Base-by-base conservation (phyloP, 768 basidiomycete genomes). In the Tulasnella sp. region DNA sequence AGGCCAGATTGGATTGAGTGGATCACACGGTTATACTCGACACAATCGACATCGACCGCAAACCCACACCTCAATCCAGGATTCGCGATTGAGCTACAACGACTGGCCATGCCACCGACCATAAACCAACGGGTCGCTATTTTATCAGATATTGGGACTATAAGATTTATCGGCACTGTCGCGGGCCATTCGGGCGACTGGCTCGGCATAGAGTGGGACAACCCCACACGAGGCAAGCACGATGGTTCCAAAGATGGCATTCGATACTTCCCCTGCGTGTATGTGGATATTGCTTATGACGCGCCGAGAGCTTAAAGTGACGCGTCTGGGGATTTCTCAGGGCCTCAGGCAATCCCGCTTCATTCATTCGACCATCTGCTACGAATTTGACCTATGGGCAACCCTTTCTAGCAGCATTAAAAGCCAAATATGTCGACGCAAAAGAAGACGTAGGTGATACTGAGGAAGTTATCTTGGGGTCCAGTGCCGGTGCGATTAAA, bases 161-260 rank as follows among this genome's bases (percentile, higher is more conserved):
- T 95, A 63, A 80, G 72, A 70, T 93, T 79, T 67, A 71, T 78
- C 13, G 91, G 91, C 1, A 63, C 69, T 1, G 82, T 94, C 19
- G 73, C 80, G 17, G 78, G 78, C 13, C 82, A 87, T 0, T 67
- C 72, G 2, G 88, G 87, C 3, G 65, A 71, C 11, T 98, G 94
- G 94, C 76, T 93, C n/a, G 95, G 95, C n/a, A 80, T 97, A 49
- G 95, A 98, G 73, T 98, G 94, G 89, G 95, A 98, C 68, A 84
- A 91, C 66, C 78, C 83, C 19, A 61, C 69, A 7, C 80, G 92
- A 59, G 95, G 95, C 26, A 94, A 87, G 70, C 93, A 97, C 69
- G 81, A 86, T 65, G 95, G 95, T 4, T 68, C 76, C 64, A 88
- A 90, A 68, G 82, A 89, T 64, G 85, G 82, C 49, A 79, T 76